Percentiles rank a stretch among this genome's conserved stretches.
phyloP scores from a whole-genome alignment of 1,139 yeast species.

The Hyphopichia buzzinii region DNA sequence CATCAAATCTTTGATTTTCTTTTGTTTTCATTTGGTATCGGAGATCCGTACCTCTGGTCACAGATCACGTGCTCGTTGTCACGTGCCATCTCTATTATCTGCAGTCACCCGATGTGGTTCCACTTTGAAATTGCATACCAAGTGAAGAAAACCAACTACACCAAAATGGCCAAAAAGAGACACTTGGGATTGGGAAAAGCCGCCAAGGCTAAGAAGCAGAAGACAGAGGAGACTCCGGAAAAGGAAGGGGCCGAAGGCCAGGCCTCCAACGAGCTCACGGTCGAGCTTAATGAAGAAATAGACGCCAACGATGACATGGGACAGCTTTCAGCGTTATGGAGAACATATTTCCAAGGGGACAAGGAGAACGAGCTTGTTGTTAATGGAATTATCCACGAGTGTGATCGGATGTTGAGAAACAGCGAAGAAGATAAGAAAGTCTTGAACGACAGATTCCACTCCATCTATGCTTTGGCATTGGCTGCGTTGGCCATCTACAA shows the following conservation, averaged over 20 bases:
- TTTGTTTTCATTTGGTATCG: too few relatives aligned
- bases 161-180: conserved; percentile 61
- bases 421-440: conserved; percentile 21
- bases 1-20: too few relatives aligned
- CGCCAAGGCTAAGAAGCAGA: conserved; percentile 47
- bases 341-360: conserved; percentile 52
- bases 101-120: too few relatives aligned
- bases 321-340: conserved; percentile 72
- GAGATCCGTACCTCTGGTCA: too few relatives aligned
- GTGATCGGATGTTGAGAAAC: conserved; percentile 73
- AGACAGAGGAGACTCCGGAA: conserved; percentile 13
- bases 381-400: conserved; percentile 88
- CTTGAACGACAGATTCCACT: conserved; percentile 63
- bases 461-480: conserved; percentile 71
- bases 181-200: conserved; percentile 80
- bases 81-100: too few relatives aligned
- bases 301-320: conserved; percentile 77
- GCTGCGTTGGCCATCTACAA: conserved; percentile 64
- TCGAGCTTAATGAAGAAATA: conserved; percentile 67
- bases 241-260: conserved; percentile 14
- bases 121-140: too few relatives aligned
- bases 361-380: conserved; percentile 62
- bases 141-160: too few relatives aligned
- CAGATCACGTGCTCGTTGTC: too few relatives aligned
- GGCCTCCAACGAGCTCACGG: conserved; percentile 48